Evolutionary conservation across 192 early-diverging fungal species (phyloP).

Genomic region (Umbelopsis sp.): DNA sequence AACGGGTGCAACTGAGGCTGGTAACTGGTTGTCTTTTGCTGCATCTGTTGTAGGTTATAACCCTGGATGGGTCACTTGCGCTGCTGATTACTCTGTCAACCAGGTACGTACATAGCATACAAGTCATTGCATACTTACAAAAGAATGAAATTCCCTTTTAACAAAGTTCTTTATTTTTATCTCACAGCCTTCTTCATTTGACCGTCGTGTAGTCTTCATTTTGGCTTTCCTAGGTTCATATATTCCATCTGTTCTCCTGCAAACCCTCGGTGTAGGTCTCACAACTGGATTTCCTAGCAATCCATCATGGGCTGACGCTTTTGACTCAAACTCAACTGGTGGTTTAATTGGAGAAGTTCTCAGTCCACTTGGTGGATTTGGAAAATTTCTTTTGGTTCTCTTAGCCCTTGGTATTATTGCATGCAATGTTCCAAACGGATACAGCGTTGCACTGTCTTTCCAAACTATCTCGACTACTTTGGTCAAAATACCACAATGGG

Average conservation of each 20-base stretch:
- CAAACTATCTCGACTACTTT: slow-evolving; percentile 11
- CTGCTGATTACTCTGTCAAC: slow-evolving; percentile 23
- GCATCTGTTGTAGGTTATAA: slow-evolving; percentile 22
- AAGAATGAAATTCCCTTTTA: background rate
- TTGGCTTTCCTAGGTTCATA: slow-evolving; percentile 26
- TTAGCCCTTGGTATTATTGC: slow-evolving; percentile 22
- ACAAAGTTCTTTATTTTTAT: background rate
- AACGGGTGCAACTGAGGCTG: slow-evolving; percentile 9
- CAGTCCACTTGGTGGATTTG: slow-evolving; percentile 11
- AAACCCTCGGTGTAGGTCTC: slow-evolving; percentile 21
- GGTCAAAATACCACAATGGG: slow-evolving; percentile 23
- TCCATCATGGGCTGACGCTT: too few relatives aligned
- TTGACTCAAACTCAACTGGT: background rate
- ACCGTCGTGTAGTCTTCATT: slow-evolving; percentile 10
- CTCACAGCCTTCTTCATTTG: background rate
- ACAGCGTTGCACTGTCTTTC: slow-evolving; percentile 27
- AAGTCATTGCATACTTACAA: too few relatives aligned
- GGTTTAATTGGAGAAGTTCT: slow-evolving; percentile 16
- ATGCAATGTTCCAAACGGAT: slow-evolving; percentile 31
- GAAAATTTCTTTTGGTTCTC: slow-evolving; percentile 25
- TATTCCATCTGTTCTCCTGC: slow-evolving; percentile 19
- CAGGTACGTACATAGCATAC: slow-evolving; percentile 14
- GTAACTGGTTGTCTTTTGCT: slow-evolving; percentile 19
- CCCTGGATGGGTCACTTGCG: slow-evolving; percentile 28
- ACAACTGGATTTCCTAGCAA: slow-evolving; percentile 8